phyloP scores from a whole-genome alignment of 2,329 filamentous ascomycete species.

The Purpureocillium lavendulum region DNA sequence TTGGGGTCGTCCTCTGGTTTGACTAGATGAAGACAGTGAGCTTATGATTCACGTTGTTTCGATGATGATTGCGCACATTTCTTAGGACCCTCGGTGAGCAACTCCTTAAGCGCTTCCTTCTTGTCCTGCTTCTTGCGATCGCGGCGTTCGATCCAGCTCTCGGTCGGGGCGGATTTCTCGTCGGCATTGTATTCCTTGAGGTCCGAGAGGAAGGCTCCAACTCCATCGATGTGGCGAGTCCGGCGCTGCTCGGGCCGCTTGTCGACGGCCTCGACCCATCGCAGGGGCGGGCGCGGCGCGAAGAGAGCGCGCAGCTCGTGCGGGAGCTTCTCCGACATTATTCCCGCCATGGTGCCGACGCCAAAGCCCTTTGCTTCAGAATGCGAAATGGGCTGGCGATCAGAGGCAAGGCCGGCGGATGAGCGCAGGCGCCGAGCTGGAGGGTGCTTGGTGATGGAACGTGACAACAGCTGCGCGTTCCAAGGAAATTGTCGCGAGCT shows the following conservation, averaged over 20 bases:
- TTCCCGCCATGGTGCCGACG: slow-evolving; percentile 1
- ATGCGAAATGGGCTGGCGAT: slow-evolving; percentile 1
- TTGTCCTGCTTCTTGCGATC: slow-evolving; percentile 80
- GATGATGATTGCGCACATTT: slow-evolving; percentile 41
- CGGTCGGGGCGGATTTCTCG: slow-evolving; percentile 70
- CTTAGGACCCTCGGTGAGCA: slow-evolving; percentile 36
- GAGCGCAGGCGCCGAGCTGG: background rate
- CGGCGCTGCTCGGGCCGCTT: slow-evolving; percentile 73
- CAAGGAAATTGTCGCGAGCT: slow-evolving; percentile 11
- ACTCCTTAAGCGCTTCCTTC: slow-evolving; percentile 54
- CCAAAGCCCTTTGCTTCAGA: background rate
- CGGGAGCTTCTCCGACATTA: slow-evolving; percentile 94
- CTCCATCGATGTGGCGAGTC: slow-evolving; percentile 62
- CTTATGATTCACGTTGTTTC: background rate
- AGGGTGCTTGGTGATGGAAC: background rate
- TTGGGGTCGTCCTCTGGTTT: slow-evolving; percentile 80
- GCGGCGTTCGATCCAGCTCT: slow-evolving; percentile 86
- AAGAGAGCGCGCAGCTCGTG: slow-evolving; percentile 90
- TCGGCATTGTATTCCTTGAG: slow-evolving; percentile 71
- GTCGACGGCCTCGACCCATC: slow-evolving; percentile 80
- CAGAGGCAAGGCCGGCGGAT: background rate
- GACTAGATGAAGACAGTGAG: slow-evolving; percentile 38
- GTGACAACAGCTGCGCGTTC: background rate
- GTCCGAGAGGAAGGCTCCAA: slow-evolving; percentile 67
- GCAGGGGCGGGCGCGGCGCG: slow-evolving; percentile 83